Percentiles rank a stretch among this genome's conserved stretches.
Evolutionary conservation across 2,329 filamentous ascomycete genomes (phyloP).

Genomic region (Xenoacremonium recifei): DNA sequence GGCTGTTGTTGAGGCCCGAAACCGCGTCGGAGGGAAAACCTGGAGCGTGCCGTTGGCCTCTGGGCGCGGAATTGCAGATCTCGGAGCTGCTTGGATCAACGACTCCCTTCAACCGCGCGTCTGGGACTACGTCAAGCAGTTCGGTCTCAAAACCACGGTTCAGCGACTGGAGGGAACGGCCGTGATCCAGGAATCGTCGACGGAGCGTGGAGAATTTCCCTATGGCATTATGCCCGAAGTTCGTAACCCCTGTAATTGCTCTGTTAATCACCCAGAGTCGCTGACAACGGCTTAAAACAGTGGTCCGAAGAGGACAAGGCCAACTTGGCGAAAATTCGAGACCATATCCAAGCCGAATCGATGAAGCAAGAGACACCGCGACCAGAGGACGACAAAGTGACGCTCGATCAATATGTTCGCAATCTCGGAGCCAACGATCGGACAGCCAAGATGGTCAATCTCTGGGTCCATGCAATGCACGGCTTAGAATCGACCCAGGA

Average conservation of each 20-base stretch:
- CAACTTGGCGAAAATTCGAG: conserved; percentile 31
- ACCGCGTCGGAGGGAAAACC: conserved; percentile 53
- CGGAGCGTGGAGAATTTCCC: conserved; percentile 18
- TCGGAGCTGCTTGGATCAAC: conserved; percentile 62
- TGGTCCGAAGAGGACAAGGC: conserved; percentile 31
- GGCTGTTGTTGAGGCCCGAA: conserved; percentile 48
- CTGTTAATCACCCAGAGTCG: too few relatives aligned
- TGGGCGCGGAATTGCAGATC: conserved; percentile 41
- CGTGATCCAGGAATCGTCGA: conserved; percentile 40
- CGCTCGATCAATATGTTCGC: conserved; percentile 34
- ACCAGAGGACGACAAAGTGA: conserved; percentile 29
- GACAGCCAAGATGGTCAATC: conserved; percentile 32
- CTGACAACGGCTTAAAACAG: conserved; percentile 10
- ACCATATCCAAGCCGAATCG: conserved; percentile 34
- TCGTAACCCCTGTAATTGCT: background rate
- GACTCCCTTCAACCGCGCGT: conserved; percentile 50
- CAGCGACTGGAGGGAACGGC: conserved; percentile 48
- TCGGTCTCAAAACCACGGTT: conserved; percentile 39
- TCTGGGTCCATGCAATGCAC: conserved; percentile 37
- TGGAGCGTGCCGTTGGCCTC: conserved; percentile 34
- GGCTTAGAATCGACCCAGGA: conserved; percentile 35
- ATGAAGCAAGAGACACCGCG: conserved; percentile 20
- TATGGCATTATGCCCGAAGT: conserved; percentile 23
- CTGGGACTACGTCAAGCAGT: conserved; percentile 37
- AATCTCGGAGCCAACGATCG: conserved; percentile 30